phyloP scores from a whole-genome alignment of 2,329 filamentous ascomycete species.

The Trichoderma sp. region DNA sequence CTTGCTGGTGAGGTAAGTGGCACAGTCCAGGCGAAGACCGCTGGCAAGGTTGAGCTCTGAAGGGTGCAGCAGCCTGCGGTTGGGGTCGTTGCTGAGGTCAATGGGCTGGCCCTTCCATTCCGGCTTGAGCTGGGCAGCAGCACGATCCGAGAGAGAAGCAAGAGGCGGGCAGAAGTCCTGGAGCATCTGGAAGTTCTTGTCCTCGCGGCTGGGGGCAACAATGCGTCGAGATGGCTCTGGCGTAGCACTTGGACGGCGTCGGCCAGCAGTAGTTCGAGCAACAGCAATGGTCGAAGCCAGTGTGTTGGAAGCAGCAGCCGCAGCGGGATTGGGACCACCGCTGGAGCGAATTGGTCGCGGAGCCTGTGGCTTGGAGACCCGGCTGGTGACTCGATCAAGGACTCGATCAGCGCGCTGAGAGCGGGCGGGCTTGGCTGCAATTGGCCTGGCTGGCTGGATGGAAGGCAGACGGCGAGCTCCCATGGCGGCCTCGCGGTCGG shows the following conservation, averaged over 20 bases:
- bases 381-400: neutral
- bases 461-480: constrained; percentile 45
- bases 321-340: constrained; percentile 16
- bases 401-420: constrained; percentile 41
- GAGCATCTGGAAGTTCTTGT: constrained; percentile 76
- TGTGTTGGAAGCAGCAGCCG: neutral
- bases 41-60: constrained; percentile 79
- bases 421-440: constrained; percentile 37
- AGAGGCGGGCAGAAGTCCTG: constrained; percentile 74
- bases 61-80: constrained; percentile 71
- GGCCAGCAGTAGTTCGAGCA: constrained; percentile 37
- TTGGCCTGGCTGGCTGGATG: constrained; percentile 51
- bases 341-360: constrained; percentile 45
- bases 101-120: constrained; percentile 85
- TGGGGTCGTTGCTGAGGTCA: constrained; percentile 73
- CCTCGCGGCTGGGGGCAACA: constrained; percentile 72
- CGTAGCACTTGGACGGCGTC: constrained; percentile 49
- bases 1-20: constrained; percentile 90
- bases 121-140: constrained; percentile 71
- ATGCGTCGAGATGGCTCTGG: constrained; percentile 57
- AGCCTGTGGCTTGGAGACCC: constrained; percentile 42
- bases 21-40: constrained; percentile 79
- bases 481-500: constrained; percentile 49
- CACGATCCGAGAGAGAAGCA: constrained; percentile 65
- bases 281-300: constrained; percentile 37